A percentile compares a stretch with the other conserved stretches of the same genome.
Evolutionary conservation across 305 asterid genomes (phyloP).

Genomic region (Galium porrigens): DNA sequence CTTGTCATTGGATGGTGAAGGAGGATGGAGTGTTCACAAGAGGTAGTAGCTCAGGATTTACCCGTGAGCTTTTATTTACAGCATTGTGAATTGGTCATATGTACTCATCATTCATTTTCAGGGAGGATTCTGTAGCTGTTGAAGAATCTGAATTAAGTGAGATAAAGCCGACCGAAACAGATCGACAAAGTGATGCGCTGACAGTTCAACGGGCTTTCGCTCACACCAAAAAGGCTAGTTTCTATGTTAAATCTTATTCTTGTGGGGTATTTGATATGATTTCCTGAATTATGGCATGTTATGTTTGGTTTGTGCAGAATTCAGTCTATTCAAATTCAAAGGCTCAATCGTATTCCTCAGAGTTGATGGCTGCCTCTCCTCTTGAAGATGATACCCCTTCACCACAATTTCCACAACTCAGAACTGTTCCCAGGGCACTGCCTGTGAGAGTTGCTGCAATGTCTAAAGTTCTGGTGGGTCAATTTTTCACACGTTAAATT

Average conservation of each 20-base stretch:
- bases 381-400: conserved; percentile 26
- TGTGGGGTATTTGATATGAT: conserved; percentile 6
- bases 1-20: conserved; percentile 97
- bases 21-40: conserved; percentile 90
- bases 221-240: conserved; percentile 46
- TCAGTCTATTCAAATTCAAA: conserved; percentile 54
- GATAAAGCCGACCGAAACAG: conserved; percentile 43
- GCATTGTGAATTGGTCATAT: conserved; percentile 10
- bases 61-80: not conserved
- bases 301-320: conserved; percentile 35
- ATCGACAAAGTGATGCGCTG: conserved; percentile 81
- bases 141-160: conserved; percentile 41
- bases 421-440: conserved; percentile 49
- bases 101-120: conserved; percentile 19
- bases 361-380: conserved; percentile 51
- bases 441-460: conserved; percentile 77
- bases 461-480: conserved; percentile 74
- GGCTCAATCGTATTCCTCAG: conserved; percentile 48
- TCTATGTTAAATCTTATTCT: not conserved
- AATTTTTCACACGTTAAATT: not conserved
- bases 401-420: conserved; percentile 67
- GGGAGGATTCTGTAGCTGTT: conserved; percentile 51
- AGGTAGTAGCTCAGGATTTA: conserved; percentile 31
- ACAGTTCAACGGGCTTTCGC: conserved; percentile 91
- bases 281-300: conserved; percentile 14